Evolutionary conservation across 1,139 yeast species (phyloP).

Genomic region (Waltiozyma sp.): DNA sequence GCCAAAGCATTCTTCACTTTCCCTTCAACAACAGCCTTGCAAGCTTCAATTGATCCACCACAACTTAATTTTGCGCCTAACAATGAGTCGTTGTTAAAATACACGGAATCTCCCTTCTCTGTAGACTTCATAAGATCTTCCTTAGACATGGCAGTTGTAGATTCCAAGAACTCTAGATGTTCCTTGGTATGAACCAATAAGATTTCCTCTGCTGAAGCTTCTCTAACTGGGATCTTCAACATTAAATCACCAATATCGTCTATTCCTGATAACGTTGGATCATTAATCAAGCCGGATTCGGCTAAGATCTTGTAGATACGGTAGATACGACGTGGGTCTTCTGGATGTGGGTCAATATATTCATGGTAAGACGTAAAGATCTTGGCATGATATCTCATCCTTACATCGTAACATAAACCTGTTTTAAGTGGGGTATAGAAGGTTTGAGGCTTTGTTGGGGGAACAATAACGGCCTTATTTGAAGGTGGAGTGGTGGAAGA

Average conservation of each 20-base stretch:
- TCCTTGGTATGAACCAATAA: constrained; percentile 75
- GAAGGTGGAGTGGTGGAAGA: background rate
- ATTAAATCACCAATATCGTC: constrained; percentile 81
- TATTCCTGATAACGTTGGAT: constrained; percentile 69
- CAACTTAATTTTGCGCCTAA: constrained; percentile 86
- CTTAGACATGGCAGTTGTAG: constrained; percentile 69
- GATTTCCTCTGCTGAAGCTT: constrained; percentile 80
- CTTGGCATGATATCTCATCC: constrained; percentile 96
- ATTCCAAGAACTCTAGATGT: constrained; percentile 65
- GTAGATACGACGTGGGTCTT: constrained; percentile 93
- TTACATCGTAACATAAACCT: constrained; percentile 89
- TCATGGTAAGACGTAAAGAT: constrained; percentile 86
- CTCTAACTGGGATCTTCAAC: constrained; percentile 83
- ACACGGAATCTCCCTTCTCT: constrained; percentile 88
- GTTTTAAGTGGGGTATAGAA: constrained; percentile 68
- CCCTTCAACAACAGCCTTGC: constrained; percentile 91
- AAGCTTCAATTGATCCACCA: constrained; percentile 96
- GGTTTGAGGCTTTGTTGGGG: constrained; percentile 31
- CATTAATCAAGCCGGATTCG: constrained; percentile 82
- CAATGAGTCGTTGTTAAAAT: constrained; percentile 84
- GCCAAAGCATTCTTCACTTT: constrained; percentile 86
- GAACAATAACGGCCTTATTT: constrained; percentile 37
- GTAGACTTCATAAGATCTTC: constrained; percentile 76
- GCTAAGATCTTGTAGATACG: constrained; percentile 88
- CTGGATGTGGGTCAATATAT: constrained; percentile 97